phyloP scores from a whole-genome alignment of 768 basidiomycete species.

The Agrocybe chaxingu region DNA sequence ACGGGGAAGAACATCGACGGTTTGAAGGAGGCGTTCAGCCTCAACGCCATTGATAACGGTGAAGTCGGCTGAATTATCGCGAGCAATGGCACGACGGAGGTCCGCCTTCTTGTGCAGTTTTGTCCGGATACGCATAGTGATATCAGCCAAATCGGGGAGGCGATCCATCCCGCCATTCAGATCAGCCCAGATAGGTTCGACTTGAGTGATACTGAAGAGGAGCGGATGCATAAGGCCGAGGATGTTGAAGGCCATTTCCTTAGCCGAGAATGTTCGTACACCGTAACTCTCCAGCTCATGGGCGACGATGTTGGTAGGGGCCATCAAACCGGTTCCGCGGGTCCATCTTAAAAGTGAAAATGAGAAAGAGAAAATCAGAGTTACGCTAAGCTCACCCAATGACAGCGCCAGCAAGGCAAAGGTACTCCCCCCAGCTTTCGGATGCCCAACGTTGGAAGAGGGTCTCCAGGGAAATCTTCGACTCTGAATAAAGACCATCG shows the following conservation, averaged over 20 bases:
- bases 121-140: conserved; percentile 82
- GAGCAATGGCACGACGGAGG: conserved; percentile 87
- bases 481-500: conserved; percentile 97
- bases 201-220: conserved; percentile 98
- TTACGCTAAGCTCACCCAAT: conserved; percentile 67
- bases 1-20: conserved; percentile 89
- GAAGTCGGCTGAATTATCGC: conserved; percentile 96
- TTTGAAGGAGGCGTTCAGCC: conserved; percentile 90
- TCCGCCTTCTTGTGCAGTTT: conserved; percentile 84
- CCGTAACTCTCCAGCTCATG: conserved; percentile 91
- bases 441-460: conserved; percentile 98
- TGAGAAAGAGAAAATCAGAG: conserved; percentile 1
- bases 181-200: conserved; percentile 99
- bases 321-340: conserved; percentile 97
- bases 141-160: conserved; percentile 89
- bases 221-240: conserved; percentile 99
- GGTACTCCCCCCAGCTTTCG: conserved; percentile 98
- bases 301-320: conserved; percentile 89
- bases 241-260: conserved; percentile 99
- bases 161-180: conserved; percentile 98
- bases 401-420: conserved; percentile 96
- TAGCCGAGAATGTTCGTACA: conserved; percentile 97
- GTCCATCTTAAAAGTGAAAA: conserved; percentile 68
- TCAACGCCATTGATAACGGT: conserved; percentile 86
- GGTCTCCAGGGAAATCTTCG: conserved; percentile 96